A percentile compares a stretch with the other conserved stretches of the same genome.
Conservation (phyloP, 192 early-diverging fungal genomes). For the Coemansia furcata region DNA sequence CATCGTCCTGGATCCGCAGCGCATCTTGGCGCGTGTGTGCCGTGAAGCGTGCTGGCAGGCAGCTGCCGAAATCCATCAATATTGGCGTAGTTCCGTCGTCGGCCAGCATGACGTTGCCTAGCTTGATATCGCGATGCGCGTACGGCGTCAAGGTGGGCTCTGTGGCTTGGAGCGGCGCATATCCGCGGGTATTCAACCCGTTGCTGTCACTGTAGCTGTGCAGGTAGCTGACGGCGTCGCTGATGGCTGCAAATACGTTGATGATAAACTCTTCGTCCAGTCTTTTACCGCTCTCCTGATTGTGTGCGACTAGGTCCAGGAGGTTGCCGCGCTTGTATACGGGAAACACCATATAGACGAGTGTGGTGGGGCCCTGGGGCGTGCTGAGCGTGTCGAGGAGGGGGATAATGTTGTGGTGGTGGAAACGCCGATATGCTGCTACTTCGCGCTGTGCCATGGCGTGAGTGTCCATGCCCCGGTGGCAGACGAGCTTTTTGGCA, state of each 20-base stretch:
- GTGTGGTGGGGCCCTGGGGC: slow-evolving; percentile 11
- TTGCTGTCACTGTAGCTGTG: slow-evolving; percentile 45
- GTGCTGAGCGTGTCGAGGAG: slow-evolving; percentile 10
- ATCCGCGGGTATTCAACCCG: no score
- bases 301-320: slow-evolving; percentile 56
- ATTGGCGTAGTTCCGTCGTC: slow-evolving; percentile 67
- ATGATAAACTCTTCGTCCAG: slow-evolving; percentile 62
- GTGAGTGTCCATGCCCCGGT: slow-evolving; percentile 57
- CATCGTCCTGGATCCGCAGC: slow-evolving; percentile 67
- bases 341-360: slow-evolving; percentile 71
- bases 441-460: slow-evolving; percentile 66
- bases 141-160: slow-evolving; percentile 33
- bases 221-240: slow-evolving; percentile 57
- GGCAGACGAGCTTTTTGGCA: slow-evolving; percentile 67
- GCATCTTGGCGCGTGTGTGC: slow-evolving; percentile 60
- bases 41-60: slow-evolving; percentile 56
- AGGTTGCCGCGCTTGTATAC: slow-evolving; percentile 61
- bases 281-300: slow-evolving; percentile 41
- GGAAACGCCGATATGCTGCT: slow-evolving; percentile 64
- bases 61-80: slow-evolving; percentile 79
- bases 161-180: background rate
- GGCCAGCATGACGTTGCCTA: slow-evolving; percentile 66
- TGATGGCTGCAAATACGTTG: slow-evolving; percentile 57
- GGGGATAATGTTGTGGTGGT: slow-evolving; percentile 59
- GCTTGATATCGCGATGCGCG: slow-evolving; percentile 77